Base-by-base conservation (phyloP, 2,329 filamentous ascomycete species). In the Fusarium pininemorale region DNA sequence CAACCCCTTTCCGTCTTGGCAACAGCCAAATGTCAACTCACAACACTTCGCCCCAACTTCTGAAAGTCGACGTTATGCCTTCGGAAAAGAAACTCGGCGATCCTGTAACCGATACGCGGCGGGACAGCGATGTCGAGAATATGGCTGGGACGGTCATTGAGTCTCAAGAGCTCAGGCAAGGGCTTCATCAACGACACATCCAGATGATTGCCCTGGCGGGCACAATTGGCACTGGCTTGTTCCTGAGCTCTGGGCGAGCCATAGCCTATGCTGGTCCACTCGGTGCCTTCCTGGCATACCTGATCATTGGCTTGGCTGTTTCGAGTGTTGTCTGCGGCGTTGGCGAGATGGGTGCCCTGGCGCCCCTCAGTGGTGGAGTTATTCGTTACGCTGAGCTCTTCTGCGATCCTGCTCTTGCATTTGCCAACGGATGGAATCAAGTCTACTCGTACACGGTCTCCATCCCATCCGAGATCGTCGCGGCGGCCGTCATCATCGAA, bases 141-240 rank as follows among this genome's bases (percentile, higher is more conserved):
- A 62, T 62, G 11, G 59, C 59, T 14, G 59, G 59, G 15, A 44
- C 59, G 4, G 20, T 62, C 50, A 24, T 37, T 3, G 50, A 56
- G 38, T 28, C 59, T 24, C 20, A 30, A 1, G 38, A 56, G 20
- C 59, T 62, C 20, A 45, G 22, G 12, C 59, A 62, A 9, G 59
- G 59, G 22, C 24, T 62, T 1, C 59, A 56, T 30, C 38, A 62
- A 62, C 61, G 55, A 16, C 61, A 64, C 16, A 60, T 60, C 4
- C 61, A 64, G 30, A 64, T 64, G 61, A 64, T 64, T 22, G 61
- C 61, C 3, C 55, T 64, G 7, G 61, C 55, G 1, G 61, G 61
- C 15, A 60, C 61, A 28, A 64, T 64, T 1, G 61, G 61, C 1
- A 64, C 61, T 14, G 55, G 55, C 8, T 10, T 61, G 16, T 64